Conservation (phyloP, 164 flowering plant genomes). For the Saururus chinensis region DNA sequence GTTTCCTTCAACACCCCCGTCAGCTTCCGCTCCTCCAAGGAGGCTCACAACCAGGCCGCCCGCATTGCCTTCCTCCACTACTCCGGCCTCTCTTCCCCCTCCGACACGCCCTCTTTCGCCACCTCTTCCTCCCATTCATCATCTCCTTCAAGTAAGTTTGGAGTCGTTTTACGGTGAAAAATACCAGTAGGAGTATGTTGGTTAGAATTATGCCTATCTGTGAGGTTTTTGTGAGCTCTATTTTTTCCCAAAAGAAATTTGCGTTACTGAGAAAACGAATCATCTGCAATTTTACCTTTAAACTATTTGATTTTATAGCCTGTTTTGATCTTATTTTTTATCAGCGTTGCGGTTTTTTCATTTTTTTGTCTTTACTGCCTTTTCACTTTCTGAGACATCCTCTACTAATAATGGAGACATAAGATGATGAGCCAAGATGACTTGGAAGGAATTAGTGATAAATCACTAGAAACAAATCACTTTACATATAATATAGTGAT, state of each 20-base stretch:
- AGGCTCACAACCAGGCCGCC: constrained; percentile 51
- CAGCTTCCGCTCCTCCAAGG: constrained; percentile 20
- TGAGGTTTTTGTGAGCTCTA: too few species aligned
- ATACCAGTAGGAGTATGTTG: too few species aligned
- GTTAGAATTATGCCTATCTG: too few species aligned
- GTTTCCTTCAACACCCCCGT: constrained; percentile 11
- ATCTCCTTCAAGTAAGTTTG: neutral
- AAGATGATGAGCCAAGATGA: neutral
- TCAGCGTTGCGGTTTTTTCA: neutral
- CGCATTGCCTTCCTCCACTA: constrained; percentile 8
- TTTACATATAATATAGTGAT: too few species aligned
- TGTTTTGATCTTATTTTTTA: neutral
- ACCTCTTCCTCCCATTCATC: too few species aligned
- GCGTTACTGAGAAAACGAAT: too few species aligned
- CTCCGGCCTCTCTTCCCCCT: neutral
- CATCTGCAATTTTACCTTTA: neutral
- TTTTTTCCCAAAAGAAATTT: too few species aligned
- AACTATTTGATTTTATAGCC: neutral
- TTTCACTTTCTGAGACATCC: too few species aligned
- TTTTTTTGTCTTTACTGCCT: too few species aligned
- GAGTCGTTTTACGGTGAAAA: too few species aligned
- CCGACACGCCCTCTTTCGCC: neutral
- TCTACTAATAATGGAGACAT: too few species aligned
- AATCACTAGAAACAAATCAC: neutral
- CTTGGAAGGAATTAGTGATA: neutral